A percentile compares a stretch with the other conserved stretches of the same genome.
These are phyloP conservation scores for Gentiana straminea DNA, from an alignment of 257 asterid species.

Conservation along the genomic window DNA sequence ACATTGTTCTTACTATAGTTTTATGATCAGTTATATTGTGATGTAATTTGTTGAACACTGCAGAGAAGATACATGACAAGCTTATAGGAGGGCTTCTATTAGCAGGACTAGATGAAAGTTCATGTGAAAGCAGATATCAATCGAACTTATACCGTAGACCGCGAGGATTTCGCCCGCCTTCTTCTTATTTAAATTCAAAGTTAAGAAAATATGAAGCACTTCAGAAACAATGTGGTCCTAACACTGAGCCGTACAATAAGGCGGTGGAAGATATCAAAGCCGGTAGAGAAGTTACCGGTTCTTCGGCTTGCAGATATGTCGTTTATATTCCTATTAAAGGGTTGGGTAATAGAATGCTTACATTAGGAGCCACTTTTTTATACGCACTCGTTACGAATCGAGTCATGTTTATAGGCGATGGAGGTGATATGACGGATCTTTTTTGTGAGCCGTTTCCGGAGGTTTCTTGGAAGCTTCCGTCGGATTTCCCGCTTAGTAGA, in stretches of 20 bases:
- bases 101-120: conserved; percentile 40
- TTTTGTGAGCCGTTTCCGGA: conserved; percentile 88
- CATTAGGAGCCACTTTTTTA: conserved; percentile 12
- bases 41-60: too few relatives aligned
- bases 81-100: conserved; percentile 59
- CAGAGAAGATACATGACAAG: conserved; percentile 23
- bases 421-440: conserved; percentile 47
- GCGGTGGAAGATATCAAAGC: conserved; percentile 37
- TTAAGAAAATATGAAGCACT: conserved; percentile 60
- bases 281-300: conserved; percentile 7
- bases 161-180: conserved; percentile 26
- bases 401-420: conserved; percentile 62
- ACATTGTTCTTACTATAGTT: too few relatives aligned
- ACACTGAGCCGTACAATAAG: conserved; percentile 42
- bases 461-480: conserved; percentile 65
- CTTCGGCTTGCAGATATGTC: conserved; percentile 51
- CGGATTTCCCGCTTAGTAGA: conserved; percentile 38
- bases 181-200: conserved; percentile 55
- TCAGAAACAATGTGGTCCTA: conserved; percentile 67
- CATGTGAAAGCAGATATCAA: conserved; percentile 66
- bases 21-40: too few relatives aligned
- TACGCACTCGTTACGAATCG: conserved; percentile 71
- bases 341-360: conserved; percentile 61
- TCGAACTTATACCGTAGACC: conserved; percentile 30
- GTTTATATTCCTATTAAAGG: conserved; percentile 67